Evolutionary conservation across 164 flowering plant genomes (phyloP).

Genomic region (Euptelea pleiosperma): DNA sequence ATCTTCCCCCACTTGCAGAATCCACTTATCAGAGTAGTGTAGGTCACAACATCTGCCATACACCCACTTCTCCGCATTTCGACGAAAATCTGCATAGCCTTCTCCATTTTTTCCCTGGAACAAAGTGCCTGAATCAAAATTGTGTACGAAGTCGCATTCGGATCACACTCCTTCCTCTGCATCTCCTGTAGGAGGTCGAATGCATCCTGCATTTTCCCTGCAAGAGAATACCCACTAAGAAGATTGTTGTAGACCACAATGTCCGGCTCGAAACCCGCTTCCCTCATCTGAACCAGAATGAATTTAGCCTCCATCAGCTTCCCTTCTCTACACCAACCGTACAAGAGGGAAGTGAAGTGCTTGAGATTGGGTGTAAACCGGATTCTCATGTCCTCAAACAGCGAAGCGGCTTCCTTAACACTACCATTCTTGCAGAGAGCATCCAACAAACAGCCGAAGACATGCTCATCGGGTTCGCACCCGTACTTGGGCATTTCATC

Average conservation of each 20-base stretch:
- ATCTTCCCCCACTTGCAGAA: constrained; percentile 83
- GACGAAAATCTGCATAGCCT: constrained; percentile 60
- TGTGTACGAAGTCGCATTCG: constrained; percentile 79
- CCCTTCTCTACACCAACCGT: constrained; percentile 91
- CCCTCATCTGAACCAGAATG: constrained; percentile 75
- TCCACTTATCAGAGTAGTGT: constrained; percentile 79
- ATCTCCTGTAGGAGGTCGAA: constrained; percentile 68
- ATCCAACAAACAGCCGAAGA: constrained; percentile 84
- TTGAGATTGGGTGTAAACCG: constrained; percentile 58
- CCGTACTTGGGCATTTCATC: constrained; percentile 96
- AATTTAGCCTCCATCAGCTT: constrained; percentile 82
- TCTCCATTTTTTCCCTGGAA: constrained; percentile 61
- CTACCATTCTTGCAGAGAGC: constrained; percentile 88
- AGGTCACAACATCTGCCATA: constrained; percentile 74
- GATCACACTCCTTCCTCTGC: constrained; percentile 65
- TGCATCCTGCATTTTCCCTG: constrained; percentile 76
- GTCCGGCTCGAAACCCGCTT: constrained; percentile 78
- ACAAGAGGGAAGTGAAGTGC: constrained; percentile 76
- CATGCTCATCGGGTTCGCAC: constrained; percentile 77
- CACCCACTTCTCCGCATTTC: constrained; percentile 77
- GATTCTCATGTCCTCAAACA: constrained; percentile 78
- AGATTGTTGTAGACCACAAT: constrained; percentile 77
- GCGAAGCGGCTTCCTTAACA: constrained; percentile 76
- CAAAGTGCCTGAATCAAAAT: constrained; percentile 76
- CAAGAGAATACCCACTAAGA: constrained; percentile 62